A percentile compares a stretch with the other conserved stretches of the same genome.
phyloP scores from a whole-genome alignment of 1,284 basidiomycete species.

The Mrakiaceae sp. region DNA sequence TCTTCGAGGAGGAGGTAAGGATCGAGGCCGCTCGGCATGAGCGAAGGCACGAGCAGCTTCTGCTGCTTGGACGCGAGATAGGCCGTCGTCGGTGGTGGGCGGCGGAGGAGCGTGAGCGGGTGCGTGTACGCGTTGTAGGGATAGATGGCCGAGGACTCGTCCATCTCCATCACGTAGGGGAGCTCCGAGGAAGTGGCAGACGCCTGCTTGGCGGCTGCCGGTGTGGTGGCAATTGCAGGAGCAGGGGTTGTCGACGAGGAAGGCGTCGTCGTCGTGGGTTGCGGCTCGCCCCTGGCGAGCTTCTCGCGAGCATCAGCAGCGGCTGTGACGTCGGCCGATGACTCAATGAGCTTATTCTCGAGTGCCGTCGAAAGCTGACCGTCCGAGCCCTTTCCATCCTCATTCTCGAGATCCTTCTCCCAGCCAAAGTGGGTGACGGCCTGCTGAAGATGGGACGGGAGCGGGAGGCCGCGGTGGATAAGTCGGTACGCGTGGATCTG shows the following conservation, averaged over 20 bases:
- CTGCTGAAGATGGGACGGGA: constrained; percentile 68
- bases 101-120: constrained; percentile 29
- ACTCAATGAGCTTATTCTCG: constrained; percentile 14
- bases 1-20: constrained; percentile 83
- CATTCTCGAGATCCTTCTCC: not conserved
- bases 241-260: too few relatives aligned
- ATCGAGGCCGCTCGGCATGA: constrained; percentile 89
- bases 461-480: constrained; percentile 62
- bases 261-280: constrained; percentile 35
- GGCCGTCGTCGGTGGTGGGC: constrained; percentile 20
- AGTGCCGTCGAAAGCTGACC: constrained; percentile 21
- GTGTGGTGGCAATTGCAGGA: constrained; percentile 35
- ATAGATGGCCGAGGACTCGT: constrained; percentile 69
- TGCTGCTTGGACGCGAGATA: constrained; percentile 62
- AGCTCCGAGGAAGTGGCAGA: constrained; percentile 6
- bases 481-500: constrained; percentile 87
- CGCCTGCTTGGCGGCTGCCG: too few relatives aligned
- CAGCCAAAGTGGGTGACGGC: constrained; percentile 43
- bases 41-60: constrained; percentile 69
- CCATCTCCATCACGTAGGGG: constrained; percentile 54
- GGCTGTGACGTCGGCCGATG: constrained; percentile 13
- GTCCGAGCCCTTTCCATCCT: constrained; percentile 15
- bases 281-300: constrained; percentile 6
- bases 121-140: constrained; percentile 85
- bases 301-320: constrained; percentile 16